Conservation (phyloP, 805 yeast species). For the Pichia phayaonensis region DNA sequence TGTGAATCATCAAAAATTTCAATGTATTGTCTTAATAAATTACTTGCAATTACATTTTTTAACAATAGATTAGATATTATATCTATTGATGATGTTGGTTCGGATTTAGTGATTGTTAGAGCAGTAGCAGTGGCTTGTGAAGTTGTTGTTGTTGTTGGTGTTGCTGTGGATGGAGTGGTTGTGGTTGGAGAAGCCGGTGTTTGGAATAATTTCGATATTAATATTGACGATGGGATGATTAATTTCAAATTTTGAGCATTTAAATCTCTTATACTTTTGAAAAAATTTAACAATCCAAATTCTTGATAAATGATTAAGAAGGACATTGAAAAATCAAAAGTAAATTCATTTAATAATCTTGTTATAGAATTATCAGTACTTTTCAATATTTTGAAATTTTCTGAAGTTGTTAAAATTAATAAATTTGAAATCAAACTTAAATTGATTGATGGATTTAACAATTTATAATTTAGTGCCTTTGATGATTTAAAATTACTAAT, state of each 20-base stretch:
- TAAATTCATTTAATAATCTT: conserved; percentile 9
- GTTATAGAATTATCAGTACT: conserved; percentile 10
- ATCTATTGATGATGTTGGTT: background rate
- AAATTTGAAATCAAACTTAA: conserved; percentile 18
- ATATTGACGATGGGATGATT: conserved; percentile 17
- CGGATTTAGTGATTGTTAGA: background rate
- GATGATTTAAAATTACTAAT: conserved; percentile 22
- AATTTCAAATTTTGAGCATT: conserved; percentile 16
- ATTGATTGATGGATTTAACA: conserved; percentile 20
- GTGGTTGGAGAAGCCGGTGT: background rate
- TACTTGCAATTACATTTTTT: conserved; percentile 22
- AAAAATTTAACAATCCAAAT: conserved; percentile 34
- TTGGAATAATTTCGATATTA: conserved; percentile 19
- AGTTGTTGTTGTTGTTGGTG: background rate
- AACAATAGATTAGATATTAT: conserved; percentile 15
- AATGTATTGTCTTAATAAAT: conserved; percentile 26
- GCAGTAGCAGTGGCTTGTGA: background rate
- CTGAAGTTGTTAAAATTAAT: conserved; percentile 15
- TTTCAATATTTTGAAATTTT: conserved; percentile 14
- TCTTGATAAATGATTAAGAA: conserved; percentile 24
- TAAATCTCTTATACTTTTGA: conserved; percentile 20
- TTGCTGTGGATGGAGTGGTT: background rate
- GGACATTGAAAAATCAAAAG: conserved; percentile 12
- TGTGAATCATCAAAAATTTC: conserved; percentile 29
- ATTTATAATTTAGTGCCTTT: conserved; percentile 20